These are phyloP conservation scores for Elsinoe perseae DNA, from an alignment of 2,329 filamentous ascomycete species.

Conservation along the genomic window DNA sequence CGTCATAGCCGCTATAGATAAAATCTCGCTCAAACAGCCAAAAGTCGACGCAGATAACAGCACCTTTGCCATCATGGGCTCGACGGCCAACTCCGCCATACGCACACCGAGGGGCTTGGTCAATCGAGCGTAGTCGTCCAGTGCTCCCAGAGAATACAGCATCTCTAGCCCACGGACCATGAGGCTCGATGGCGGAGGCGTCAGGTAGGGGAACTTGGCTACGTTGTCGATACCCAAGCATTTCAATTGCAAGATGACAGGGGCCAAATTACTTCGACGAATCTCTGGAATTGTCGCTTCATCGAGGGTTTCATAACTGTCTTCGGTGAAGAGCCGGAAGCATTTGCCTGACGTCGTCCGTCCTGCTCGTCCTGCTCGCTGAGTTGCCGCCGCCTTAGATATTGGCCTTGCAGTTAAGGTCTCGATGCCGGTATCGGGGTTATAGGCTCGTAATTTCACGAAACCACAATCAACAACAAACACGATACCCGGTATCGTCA, in stretches of 20 bases:
- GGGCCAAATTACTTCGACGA: constrained; percentile 82
- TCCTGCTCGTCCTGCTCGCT: constrained; percentile 82
- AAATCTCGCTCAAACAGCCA: constrained; percentile 72
- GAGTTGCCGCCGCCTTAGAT: constrained; percentile 87
- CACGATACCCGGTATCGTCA: constrained; percentile 87
- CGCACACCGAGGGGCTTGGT: constrained; percentile 78
- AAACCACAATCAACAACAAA: constrained; percentile 88
- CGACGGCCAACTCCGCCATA: constrained; percentile 89
- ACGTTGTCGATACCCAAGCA: constrained; percentile 94
- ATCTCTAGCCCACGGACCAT: constrained; percentile 81
- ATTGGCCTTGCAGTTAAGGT: constrained; percentile 72
- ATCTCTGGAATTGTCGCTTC: constrained; percentile 80
- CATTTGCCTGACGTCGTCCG: constrained; percentile 88
- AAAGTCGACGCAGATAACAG: constrained; percentile 69
- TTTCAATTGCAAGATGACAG: constrained; percentile 83
- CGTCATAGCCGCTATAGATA: constrained; percentile 91
- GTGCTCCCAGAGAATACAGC: constrained; percentile 74
- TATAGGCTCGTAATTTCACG: constrained; percentile 81
- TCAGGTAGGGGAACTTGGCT: constrained; percentile 80
- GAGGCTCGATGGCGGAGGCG: constrained; percentile 74
- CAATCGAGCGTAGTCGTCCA: constrained; percentile 85
- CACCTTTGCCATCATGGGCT: constrained; percentile 92
- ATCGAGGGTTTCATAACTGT: constrained; percentile 56
- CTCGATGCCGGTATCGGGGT: constrained; percentile 78
- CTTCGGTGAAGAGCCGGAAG: constrained; percentile 82